These are phyloP conservation scores for Zanthoxylum bungeanum DNA, from an alignment of 345 rosid species.

Conservation along the genomic window DNA sequence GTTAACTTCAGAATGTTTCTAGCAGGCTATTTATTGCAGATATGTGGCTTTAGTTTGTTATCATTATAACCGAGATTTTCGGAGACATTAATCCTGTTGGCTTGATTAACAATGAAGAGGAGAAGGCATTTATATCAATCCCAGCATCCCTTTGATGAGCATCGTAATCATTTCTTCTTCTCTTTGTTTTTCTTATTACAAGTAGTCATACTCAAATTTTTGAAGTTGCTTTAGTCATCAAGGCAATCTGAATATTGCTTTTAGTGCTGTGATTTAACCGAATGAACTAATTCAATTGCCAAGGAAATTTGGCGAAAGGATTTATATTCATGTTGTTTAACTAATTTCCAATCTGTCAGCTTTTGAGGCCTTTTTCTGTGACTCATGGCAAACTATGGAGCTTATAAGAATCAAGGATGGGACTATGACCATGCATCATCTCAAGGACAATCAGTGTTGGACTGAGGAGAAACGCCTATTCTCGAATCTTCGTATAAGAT, in stretches of 20 bases:
- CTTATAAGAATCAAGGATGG: constrained; percentile 52
- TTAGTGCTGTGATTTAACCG: neutral
- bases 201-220: neutral
- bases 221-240: neutral
- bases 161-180: constrained; percentile 45
- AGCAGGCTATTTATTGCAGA: constrained; percentile 1
- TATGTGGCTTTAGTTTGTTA: neutral
- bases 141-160: constrained; percentile 47
- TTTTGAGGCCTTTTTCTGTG: constrained; percentile 58
- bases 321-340: neutral
- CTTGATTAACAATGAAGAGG: constrained; percentile 28
- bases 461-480: constrained; percentile 41
- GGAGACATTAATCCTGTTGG: constrained; percentile 4
- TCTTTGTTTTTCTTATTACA: neutral
- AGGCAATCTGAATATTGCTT: neutral
- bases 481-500: constrained; percentile 61
- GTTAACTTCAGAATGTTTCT: constrained; percentile 4
- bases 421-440: constrained; percentile 36
- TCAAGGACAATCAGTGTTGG: constrained; percentile 28
- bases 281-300: neutral
- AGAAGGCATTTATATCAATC: constrained; percentile 48
- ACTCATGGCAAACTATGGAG: constrained; percentile 67
- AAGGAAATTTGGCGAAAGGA: neutral
- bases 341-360: constrained; percentile 40
- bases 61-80: neutral